Conservation (phyloP, 495 filamentous ascomycete genomes). For the Chaetomium fimeti region DNA sequence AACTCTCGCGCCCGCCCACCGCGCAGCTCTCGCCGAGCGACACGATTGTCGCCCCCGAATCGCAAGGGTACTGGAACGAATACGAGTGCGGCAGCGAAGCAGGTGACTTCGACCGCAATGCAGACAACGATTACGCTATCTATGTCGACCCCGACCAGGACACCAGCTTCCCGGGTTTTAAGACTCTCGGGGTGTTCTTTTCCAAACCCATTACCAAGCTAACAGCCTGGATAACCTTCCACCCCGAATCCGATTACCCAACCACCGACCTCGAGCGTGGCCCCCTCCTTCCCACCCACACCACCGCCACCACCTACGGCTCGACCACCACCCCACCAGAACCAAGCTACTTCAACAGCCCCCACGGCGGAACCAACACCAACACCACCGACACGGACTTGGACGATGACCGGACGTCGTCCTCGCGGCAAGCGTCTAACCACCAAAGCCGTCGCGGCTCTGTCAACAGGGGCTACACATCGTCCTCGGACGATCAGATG, state of each 20-base stretch:
- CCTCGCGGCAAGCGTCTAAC: constrained; percentile 23
- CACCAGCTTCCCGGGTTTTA: constrained; percentile 48
- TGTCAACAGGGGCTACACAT: constrained; percentile 31
- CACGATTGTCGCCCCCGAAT: constrained; percentile 22
- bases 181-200: constrained; percentile 44
- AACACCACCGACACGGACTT: constrained; percentile 32
- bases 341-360: constrained; percentile 27
- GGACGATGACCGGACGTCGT: constrained; percentile 19
- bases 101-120: constrained; percentile 40
- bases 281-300: constrained; percentile 35
- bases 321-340: constrained; percentile 16
- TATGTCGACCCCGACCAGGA: constrained; percentile 56
- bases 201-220: constrained; percentile 46
- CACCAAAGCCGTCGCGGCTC: constrained; percentile 28
- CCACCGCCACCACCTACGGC: not conserved
- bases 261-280: constrained; percentile 28
- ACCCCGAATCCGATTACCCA: not conserved
- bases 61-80: constrained; percentile 60
- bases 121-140: constrained; percentile 51
- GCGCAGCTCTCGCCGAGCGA: constrained; percentile 22
- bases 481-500: constrained; percentile 29
- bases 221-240: constrained; percentile 41
- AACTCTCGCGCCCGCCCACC: constrained; percentile 19
- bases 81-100: constrained; percentile 62
- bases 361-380: constrained; percentile 7